Base-by-base conservation (phyloP, 345 rosid species). In the Bretschneidera sinensis region DNA sequence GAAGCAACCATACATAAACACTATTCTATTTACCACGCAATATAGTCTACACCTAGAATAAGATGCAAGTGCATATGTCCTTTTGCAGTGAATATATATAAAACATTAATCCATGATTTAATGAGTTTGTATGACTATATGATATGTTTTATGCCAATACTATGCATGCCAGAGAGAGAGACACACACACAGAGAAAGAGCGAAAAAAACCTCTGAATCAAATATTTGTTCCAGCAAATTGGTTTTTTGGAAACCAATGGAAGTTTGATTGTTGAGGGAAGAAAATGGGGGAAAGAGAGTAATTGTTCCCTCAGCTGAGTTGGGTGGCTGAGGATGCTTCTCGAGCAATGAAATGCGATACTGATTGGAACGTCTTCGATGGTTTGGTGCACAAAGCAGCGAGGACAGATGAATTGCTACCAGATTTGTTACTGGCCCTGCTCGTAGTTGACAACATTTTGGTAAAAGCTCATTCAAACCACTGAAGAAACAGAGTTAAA, bases 351-450 rank as follows among this genome's bases (percentile, higher is more conserved):
- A 70, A 9, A 77, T 35, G 24, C 60, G 59, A 53, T 62, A 60
- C 43, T 68, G 72, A 39, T 63, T 62, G 7, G 66, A 28, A 56
- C 25, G 54, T 63, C 72, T 75, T 56, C 47, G 67, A 57, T 68
- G 68, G 52, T 64, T 74, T 62, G 74, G 48, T 39, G 61, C 53
- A 31, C 74, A 39, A 60, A 60, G 47, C 52, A 79, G 28, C 2
- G 69, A 53, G 18, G 74, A 72, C 53, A 23, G 52, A 15, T 66
- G 62, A 62, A 79, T 66, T 57, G 66, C 65, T 43, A 71, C 58
- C 59, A 77, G 59, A 53, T 76, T 79, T 34, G 78, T 79, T 51
- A 74, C 69, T 14, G 80, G 35, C 43, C 83, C 87, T 79, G 80
- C 64, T 54, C 31, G 61, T 24, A 64, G 25, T 63, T 60, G 34